A percentile compares a stretch with the other conserved stretches of the same genome.
phyloP scores from a whole-genome alignment of 345 rosid genomes.

The Citrus trifoliata region DNA sequence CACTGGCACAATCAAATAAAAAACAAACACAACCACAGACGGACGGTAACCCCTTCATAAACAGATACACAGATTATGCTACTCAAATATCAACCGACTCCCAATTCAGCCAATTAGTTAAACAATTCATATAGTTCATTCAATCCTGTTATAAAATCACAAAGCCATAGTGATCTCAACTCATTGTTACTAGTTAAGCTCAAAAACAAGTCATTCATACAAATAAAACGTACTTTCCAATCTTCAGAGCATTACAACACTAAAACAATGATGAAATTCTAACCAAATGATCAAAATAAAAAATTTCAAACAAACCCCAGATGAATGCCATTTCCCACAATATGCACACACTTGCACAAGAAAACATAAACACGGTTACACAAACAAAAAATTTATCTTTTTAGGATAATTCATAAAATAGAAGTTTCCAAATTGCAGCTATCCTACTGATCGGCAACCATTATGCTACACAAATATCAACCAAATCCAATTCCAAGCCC shows the following conservation, averaged over 20 bases:
- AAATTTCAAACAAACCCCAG: not conserved
- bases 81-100: not conserved
- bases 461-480: not conserved
- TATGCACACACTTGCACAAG: no score
- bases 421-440: not conserved
- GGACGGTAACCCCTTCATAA: no score
- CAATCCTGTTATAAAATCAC: not conserved
- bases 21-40: no score
- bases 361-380: not conserved
- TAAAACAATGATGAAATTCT: no score
- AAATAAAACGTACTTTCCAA: not conserved
- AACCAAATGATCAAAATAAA: not conserved
- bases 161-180: not conserved
- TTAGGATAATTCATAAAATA: not conserved
- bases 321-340: not conserved
- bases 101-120: not conserved
- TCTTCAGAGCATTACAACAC: not conserved
- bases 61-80: not conserved
- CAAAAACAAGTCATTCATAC: not conserved
- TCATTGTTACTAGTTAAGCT: not conserved
- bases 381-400: not conserved
- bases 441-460: not conserved
- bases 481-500: not conserved
- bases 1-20: not conserved
- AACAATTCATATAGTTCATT: not conserved